These are phyloP conservation scores for Pinus tabuliformis DNA, from an alignment of 75 land plant species.

Conservation along the genomic window DNA sequence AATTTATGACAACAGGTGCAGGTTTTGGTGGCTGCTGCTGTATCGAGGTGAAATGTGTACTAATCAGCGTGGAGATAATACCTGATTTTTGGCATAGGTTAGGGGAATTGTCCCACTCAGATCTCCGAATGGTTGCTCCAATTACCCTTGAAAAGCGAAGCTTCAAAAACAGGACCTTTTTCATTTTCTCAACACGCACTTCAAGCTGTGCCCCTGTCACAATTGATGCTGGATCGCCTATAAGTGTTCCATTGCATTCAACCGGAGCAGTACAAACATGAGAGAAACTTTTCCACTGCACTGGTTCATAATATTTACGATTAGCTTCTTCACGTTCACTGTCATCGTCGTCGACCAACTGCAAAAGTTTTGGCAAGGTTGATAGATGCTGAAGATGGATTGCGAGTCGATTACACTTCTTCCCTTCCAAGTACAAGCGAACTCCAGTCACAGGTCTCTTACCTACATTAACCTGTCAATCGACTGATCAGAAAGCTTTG, in stretches of 20 bases:
- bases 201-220: slow-evolving; percentile 76
- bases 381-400: slow-evolving; percentile 89
- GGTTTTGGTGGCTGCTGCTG: slow-evolving; percentile 33
- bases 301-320: slow-evolving; percentile 58
- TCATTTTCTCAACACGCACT: slow-evolving; percentile 53
- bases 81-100: slow-evolving; percentile 51
- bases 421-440: slow-evolving; percentile 75
- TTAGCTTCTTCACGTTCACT: slow-evolving; percentile 14
- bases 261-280: slow-evolving; percentile 82
- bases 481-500: slow-evolving; percentile 1
- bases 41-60: slow-evolving; percentile 37
- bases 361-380: slow-evolving; percentile 50
- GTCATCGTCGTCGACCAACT: slow-evolving; percentile 37
- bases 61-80: slow-evolving; percentile 50
- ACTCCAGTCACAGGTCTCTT: slow-evolving; percentile 74
- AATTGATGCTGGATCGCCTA: slow-evolving; percentile 49
- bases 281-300: slow-evolving; percentile 73
- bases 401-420: slow-evolving; percentile 64
- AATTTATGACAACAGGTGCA: slow-evolving; percentile 49
- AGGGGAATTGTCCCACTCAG: slow-evolving; percentile 68
- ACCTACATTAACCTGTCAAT: slow-evolving; percentile 55
- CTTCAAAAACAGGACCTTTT: slow-evolving; percentile 65
- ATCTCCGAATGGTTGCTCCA: slow-evolving; percentile 50
- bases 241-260: slow-evolving; percentile 36
- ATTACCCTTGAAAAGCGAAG: slow-evolving; percentile 59